Evolutionary conservation across 805 yeast genomes (phyloP), one percentile per base, ranked within the genome.

Genomic region (Zygoascus tannicola): DNA sequence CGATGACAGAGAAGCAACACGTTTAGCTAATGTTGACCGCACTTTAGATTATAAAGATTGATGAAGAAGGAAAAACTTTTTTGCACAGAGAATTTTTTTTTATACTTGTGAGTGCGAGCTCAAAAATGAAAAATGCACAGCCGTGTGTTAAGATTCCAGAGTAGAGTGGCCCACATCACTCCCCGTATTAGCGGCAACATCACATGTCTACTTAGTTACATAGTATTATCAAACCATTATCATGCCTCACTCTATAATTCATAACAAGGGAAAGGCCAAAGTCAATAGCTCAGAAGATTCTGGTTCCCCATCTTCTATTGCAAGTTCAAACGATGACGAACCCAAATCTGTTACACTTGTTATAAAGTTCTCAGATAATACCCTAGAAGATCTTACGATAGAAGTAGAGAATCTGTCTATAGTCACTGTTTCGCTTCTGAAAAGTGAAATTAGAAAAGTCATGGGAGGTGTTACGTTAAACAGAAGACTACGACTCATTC

Each of bases 1-100:
- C 41, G 35, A 44, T 52, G 54, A 58, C 62, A 62, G 66, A 56
- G 64, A 75, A 75, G 81, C 83, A 78, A 78, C 85, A 78, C 85
- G 85, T 80, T 57, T 73, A n/a, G 75, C 78, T 76, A 74, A 80
- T 84, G 74, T 76, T 75, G 81, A 26, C 84, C 84, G 80, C 84
- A 75, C 63, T 44, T 34, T 23, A 37, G 22, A 23, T 22, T 23
- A 37, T 16, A 37, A 37, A 28, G 35, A 41, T 41, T 33, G 32
- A 33, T 38, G 38, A 38, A 41, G 21, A 23, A 41, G 22, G 32
- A 34, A 30, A 35, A 41, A 26, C 32, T 41, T 41, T 30, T 23
- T 14, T 8, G 14, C 21, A 12, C 14, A 16, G n/a, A 3, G 22
- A 7, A 22, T 38, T 14, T 28, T 23, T 38, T 15, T 30, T 30